These are phyloP conservation scores for Cadophora luteo-olivacea DNA, from an alignment of 2,329 filamentous ascomycete species.

Conservation along the genomic window DNA sequence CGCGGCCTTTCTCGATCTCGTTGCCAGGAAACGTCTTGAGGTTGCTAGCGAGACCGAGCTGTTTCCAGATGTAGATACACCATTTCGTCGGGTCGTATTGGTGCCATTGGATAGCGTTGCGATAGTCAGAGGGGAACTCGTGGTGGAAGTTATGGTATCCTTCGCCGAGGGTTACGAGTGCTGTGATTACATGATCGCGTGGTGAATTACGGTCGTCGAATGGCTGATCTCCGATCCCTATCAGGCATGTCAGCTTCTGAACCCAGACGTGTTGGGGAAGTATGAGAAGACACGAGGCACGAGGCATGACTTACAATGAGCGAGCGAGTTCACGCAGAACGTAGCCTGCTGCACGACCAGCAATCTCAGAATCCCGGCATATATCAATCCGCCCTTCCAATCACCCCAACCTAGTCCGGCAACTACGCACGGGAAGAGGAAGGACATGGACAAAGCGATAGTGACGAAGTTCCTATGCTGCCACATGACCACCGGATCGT, in stretches of 20 bases:
- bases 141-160: conserved; percentile 96
- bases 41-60: conserved; percentile 79
- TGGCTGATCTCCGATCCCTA: conserved; percentile 78
- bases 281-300: background rate
- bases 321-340: conserved; percentile 88
- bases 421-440: conserved; percentile 75
- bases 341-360: conserved; percentile 90
- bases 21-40: conserved; percentile 88
- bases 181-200: conserved; percentile 83
- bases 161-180: conserved; percentile 83
- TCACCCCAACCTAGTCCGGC: conserved; percentile 80
- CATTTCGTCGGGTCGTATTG: conserved; percentile 92
- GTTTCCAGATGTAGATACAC: conserved; percentile 82
- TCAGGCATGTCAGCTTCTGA: too few species aligned
- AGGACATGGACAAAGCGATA: conserved; percentile 74
- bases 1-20: conserved; percentile 87
- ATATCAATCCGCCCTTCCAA: conserved; percentile 79
- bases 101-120: conserved; percentile 86
- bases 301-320: conserved; percentile 63
- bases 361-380: conserved; percentile 81
- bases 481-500: conserved; percentile 82
- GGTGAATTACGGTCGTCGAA: conserved; percentile 91
- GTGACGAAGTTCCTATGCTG: conserved; percentile 86
- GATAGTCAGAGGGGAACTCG: conserved; percentile 92
- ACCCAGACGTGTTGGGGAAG: too few species aligned